Evolutionary conservation across 345 rosid species (phyloP).

Genomic region (Leavenworthia alabamica): DNA sequence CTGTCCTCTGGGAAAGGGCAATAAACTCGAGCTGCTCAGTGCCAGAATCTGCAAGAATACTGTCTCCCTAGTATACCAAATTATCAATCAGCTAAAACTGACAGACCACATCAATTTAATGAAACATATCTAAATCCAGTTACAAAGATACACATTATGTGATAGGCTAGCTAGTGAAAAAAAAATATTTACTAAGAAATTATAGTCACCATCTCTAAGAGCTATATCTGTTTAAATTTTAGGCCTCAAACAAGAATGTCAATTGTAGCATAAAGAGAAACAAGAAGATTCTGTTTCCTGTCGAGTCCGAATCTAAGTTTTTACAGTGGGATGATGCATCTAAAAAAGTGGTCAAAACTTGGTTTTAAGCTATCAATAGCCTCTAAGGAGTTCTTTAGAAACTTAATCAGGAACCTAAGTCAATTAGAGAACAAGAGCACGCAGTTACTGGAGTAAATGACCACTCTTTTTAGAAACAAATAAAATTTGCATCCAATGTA

Average conservation of each 20-base stretch:
- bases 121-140: neutral
- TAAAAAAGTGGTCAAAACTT: neutral
- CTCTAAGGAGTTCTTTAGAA: neutral
- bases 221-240: neutral
- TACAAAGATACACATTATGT: neutral
- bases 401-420: neutral
- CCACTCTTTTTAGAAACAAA: neutral
- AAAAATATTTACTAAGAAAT: neutral
- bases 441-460: neutral
- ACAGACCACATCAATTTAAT: neutral
- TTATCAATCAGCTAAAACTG: slow-evolving; percentile 5
- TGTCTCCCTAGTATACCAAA: slow-evolving; percentile 76
- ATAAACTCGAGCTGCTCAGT: slow-evolving; percentile 97
- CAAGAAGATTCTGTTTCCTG: neutral
- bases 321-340: neutral
- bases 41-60: slow-evolving; percentile 97
- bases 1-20: slow-evolving; percentile 96
- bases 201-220: no score
- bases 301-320: neutral
- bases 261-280: neutral
- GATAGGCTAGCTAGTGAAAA: neutral
- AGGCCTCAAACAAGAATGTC: neutral
- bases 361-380: neutral
- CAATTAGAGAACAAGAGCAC: neutral
- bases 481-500: neutral